Base-by-base conservation (phyloP, 2,329 filamentous ascomycete genomes). In the Lachnellula hyalina region DNA sequence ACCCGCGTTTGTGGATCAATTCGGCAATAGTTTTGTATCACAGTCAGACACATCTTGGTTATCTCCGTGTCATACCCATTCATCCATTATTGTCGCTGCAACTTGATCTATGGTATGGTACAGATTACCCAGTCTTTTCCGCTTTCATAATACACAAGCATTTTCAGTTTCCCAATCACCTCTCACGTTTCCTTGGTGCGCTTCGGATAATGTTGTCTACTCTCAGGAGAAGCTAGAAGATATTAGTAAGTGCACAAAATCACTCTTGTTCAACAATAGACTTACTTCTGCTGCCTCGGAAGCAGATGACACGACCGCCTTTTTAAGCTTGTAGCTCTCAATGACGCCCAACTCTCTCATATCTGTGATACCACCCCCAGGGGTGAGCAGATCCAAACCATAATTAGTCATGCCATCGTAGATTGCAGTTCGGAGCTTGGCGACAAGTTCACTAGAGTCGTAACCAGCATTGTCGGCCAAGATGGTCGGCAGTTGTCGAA, bases 321-420 rank as follows among this genome's bases (percentile, higher is more conserved):
- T 87, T 83, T 99, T 99, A 71, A 99, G 77, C 81, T 99, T 99
- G 80, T 96, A 97, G 73, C 90, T 96, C 77, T 99, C 94, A 63
- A 99, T 87, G 28, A 99, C 92, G 45, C 94, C 94, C 47, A 96
- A 72, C 67, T 99, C 90, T 52, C 93, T 83, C 94, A 99, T 99
- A 69, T 99, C 94, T 12, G 90, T 82, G 67, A 99, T 90, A 45
- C 91, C 92, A 56, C 94, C 94, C 41, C 94, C 93, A 2, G 93
- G 92, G 1, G 87, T 90, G 74, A 88, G 79, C 60, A 99, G 77
- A 69, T 99, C 94, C 60, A 99, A 77, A 19, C 94, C 94, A 52
- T 93, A 96, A 57, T 87, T 96, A 49, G 86, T 91, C 82, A 96
- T 85, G 61, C 94, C 94, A 61, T 94, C 89, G 76, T 97, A 97